These are phyloP conservation scores for Taphrina deformans DNA, from an alignment of 1,139 yeast species.

Conservation along the genomic window DNA sequence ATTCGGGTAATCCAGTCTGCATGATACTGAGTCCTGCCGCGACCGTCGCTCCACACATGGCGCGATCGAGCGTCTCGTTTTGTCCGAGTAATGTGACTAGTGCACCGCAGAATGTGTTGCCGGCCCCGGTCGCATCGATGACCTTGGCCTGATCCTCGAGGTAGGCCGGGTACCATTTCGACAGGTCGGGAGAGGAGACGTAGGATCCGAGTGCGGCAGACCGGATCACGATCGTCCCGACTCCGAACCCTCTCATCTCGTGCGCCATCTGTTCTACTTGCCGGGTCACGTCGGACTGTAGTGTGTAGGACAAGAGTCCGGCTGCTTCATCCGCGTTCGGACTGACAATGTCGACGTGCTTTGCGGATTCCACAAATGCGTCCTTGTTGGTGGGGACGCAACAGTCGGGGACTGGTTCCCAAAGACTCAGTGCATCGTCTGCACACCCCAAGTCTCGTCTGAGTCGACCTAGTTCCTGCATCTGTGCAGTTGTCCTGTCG, in stretches of 20 bases:
- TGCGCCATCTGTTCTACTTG: constrained; percentile 7
- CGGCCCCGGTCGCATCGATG: constrained; percentile 92
- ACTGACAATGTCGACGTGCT: constrained; percentile 61
- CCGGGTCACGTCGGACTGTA: not conserved
- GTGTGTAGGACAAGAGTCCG: constrained; percentile 38
- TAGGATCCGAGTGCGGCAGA: constrained; percentile 3
- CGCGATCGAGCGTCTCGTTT: constrained; percentile 2
- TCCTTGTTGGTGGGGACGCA: constrained; percentile 55
- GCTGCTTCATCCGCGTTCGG: constrained; percentile 88
- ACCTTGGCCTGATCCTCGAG: constrained; percentile 50
- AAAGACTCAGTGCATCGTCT: constrained; percentile 47
- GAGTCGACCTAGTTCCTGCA: not conserved
- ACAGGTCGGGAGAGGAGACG: not conserved
- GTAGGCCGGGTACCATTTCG: constrained; percentile 41
- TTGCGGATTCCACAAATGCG: constrained; percentile 50
- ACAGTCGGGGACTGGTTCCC: constrained; percentile 86
- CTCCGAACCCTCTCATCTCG: not conserved
- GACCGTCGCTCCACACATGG: constrained; percentile 23
- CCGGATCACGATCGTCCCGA: not conserved
- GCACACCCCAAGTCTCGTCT: constrained; percentile 37
- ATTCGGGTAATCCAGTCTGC: constrained; percentile 32
- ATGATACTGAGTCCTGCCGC: constrained; percentile 31
- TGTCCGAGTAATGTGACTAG: constrained; percentile 58
- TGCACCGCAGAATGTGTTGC: constrained; percentile 85
- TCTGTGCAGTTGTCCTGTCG: constrained; percentile 13